Conservation (phyloP, 148 eudicot species). For the Linanthus parryae region DNA sequence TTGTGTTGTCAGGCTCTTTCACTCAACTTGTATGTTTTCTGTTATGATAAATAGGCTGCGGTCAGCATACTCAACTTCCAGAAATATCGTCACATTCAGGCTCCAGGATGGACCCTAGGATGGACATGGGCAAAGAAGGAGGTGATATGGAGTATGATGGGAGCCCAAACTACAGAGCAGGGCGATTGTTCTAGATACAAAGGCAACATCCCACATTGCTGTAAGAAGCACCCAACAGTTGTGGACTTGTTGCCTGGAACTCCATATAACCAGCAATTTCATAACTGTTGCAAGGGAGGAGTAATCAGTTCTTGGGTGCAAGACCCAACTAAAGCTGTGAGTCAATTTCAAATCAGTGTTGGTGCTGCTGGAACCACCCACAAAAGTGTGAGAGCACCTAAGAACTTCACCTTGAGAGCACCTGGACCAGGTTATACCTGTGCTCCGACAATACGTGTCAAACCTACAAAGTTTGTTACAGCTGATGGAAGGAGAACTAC, state of each 20-base stretch:
- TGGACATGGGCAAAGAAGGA: constrained; percentile 2
- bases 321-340: background rate
- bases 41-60: background rate
- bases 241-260: background rate
- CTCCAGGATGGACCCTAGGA: constrained; percentile 4
- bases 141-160: constrained; percentile 2
- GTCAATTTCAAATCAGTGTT: background rate
- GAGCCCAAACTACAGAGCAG: background rate
- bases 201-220: background rate
- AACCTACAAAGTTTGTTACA: background rate
- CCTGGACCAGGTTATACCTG: background rate
- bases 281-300: constrained; percentile 1
- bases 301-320: background rate
- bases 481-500: background rate
- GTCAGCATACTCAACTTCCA: background rate
- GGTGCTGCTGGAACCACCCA: background rate
- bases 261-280: background rate
- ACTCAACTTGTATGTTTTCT: too few species aligned
- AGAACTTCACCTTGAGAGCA: background rate
- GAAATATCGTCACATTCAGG: constrained; percentile 2
- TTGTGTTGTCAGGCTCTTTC: too few species aligned
- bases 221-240: background rate
- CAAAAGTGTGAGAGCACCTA: background rate
- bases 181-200: constrained; percentile 1
- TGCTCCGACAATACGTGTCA: background rate